These are phyloP conservation scores for Paramecium octaurelia DNA, from an alignment of 73 alveolate genomes.

Conservation along the genomic window DNA sequence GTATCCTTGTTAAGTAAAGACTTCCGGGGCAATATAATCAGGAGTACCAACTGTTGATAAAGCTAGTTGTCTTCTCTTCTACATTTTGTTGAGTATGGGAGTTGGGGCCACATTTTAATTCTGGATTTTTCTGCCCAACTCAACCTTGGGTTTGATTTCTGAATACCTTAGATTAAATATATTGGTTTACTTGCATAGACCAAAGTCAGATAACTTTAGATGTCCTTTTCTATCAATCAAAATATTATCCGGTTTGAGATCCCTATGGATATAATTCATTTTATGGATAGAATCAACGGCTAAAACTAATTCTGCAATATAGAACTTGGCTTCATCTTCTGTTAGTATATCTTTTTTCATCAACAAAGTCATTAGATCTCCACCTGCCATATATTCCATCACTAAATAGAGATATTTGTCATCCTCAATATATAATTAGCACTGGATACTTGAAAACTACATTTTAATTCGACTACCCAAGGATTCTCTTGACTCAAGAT, in stretches of 20 bases:
- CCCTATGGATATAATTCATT: slow-evolving; percentile 63
- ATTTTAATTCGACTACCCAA: slow-evolving; percentile 79
- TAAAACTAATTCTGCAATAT: slow-evolving; percentile 56
- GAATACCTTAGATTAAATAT: background rate
- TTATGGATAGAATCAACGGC: slow-evolving; percentile 63
- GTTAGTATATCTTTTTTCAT: slow-evolving; percentile 60
- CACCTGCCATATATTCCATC: slow-evolving; percentile 86
- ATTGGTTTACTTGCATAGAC: slow-evolving; percentile 38
- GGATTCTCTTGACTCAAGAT: slow-evolving; percentile 69
- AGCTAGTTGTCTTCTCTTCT: slow-evolving; percentile 67
- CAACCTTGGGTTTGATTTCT: slow-evolving; percentile 61
- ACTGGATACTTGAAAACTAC: slow-evolving; percentile 66
- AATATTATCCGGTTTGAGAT: slow-evolving; percentile 59
- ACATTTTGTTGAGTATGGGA: background rate
- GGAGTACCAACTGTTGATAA: slow-evolving; percentile 93
- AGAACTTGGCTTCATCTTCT: slow-evolving; percentile 62
- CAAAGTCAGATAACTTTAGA: slow-evolving; percentile 57
- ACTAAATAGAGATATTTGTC: slow-evolving; percentile 75
- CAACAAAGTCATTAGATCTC: slow-evolving; percentile 80
- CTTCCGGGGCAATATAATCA: slow-evolving; percentile 91
- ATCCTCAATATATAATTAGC: slow-evolving; percentile 55
- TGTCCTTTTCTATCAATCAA: slow-evolving; percentile 57
- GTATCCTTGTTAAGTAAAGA: slow-evolving; percentile 80
- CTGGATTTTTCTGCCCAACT: slow-evolving; percentile 31
- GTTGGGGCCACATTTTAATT: slow-evolving; percentile 5